Evolutionary conservation across 805 yeast species (phyloP), one percentile per base, ranked within the genome.

Genomic region (Lipomyces mesembrius): DNA sequence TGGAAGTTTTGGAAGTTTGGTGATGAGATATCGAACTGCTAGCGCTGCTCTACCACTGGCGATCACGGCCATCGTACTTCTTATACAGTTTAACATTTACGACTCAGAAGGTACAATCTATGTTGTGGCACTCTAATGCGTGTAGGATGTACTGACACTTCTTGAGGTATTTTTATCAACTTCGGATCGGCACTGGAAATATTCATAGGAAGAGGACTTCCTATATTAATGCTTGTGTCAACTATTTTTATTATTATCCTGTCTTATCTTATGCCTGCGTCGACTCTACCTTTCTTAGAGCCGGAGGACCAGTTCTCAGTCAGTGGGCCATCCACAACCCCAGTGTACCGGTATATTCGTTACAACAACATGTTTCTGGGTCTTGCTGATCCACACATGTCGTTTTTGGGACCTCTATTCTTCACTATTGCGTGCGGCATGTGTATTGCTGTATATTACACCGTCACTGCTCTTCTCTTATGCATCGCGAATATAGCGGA

Each of bases 1-100:
- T 57, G 81, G 83, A 37, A 88, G 94, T 51, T 77, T 93, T 66
- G 88, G 87, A 64, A 81, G 89, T 70, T 77, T 93, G 58, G 88
- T 90, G 3, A 80, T 92, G 71, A 82, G 96, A 64, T 94, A 90
- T 77, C 83, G 99, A 73, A 82, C 94, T 14, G 86, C 90, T 1
- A 79, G 89, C 53, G 88, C 90, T 3, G 83, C 92, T 1, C 83
- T 90, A 62, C 92, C 96, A 2, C 80, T 88, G 0, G 85, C 86
- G 52, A 79, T 90, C 20, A 82, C 88, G 0, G 77, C 86, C 0
- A 64, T 85, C 20, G 83, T 84, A 0, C 70, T 89, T 57, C 72
- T 84, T 2, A 72, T 85, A 25, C 98, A 93, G 75, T 79, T 89
- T 61, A 72, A 73, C 46, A 71, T 74, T 22, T 88, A 82, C 73